Evolutionary conservation across 2,329 filamentous ascomycete genomes (phyloP).

Genomic region (Beauveria sp.): DNA sequence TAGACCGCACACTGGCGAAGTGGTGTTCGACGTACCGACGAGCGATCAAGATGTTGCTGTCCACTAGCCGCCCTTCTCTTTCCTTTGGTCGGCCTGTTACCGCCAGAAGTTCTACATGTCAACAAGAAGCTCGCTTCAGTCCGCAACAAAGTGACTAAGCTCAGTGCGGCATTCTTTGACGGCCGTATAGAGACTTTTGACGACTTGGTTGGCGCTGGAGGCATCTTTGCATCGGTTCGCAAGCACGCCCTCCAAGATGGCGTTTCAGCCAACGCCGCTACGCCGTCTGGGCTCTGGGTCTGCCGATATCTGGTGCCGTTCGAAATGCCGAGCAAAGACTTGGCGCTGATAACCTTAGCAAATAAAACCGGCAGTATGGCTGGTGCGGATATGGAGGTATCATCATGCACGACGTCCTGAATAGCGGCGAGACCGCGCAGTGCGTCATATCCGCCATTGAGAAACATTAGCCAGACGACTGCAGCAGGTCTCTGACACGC

Average conservation of each 20-base stretch:
- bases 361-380: not conserved
- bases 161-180: conserved; percentile 5
- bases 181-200: conserved; percentile 13
- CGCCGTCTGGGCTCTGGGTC: not conserved
- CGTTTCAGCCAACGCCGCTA: not conserved
- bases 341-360: not conserved
- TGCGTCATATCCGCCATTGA: not conserved
- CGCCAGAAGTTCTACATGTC: conserved; percentile 9
- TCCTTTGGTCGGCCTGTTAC: conserved; percentile 15
- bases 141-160: not conserved
- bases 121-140: conserved; percentile 14
- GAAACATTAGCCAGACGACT: not conserved
- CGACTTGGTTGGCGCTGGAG: conserved; percentile 18
- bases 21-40: not conserved
- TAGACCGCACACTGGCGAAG: not conserved
- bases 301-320: conserved; percentile 2
- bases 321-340: not conserved
- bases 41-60: conserved; percentile 11
- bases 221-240: conserved; percentile 16
- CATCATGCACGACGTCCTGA: conserved; percentile 3
- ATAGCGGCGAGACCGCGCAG: conserved; percentile 3
- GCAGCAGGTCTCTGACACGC: not conserved
- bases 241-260: conserved; percentile 12
- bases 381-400: not conserved
- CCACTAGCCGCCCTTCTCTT: conserved; percentile 16